phyloP scores from a whole-genome alignment of 139 green algal genomes.

The Chlorokybus atmophyticus region DNA sequence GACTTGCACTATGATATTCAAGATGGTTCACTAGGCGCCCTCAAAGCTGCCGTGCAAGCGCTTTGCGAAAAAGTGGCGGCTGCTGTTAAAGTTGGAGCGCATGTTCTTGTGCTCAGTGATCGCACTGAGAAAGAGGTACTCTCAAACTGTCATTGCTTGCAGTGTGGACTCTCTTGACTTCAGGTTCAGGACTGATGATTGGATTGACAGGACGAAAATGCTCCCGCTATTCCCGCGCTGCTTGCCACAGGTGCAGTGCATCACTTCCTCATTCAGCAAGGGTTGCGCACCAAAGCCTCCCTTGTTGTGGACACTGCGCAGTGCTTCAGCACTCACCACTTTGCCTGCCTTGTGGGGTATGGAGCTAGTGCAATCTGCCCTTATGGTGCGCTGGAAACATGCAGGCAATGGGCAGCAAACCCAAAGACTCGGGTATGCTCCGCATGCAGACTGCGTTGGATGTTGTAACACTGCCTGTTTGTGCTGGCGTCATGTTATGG shows the following conservation, averaged over 20 bases:
- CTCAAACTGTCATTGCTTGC: no score
- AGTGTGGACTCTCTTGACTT: no score
- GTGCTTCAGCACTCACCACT: constrained; percentile 76
- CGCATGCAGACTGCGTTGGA: no score
- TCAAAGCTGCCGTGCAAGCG: constrained; percentile 40
- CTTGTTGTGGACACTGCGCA: constrained; percentile 89
- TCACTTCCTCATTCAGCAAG: constrained; percentile 85
- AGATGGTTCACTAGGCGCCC: constrained; percentile 11
- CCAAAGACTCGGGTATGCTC: no score
- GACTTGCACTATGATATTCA: constrained; percentile 34
- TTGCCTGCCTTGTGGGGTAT: constrained; percentile 85
- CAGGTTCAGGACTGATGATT: no score
- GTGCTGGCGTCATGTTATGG: no score
- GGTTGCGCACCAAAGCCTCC: constrained; percentile 49
- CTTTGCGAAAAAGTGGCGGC: constrained; percentile 64
- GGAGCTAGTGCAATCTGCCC: constrained; percentile 92
- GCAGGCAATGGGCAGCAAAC: constrained; percentile 77
- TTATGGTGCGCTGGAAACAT: constrained; percentile 89
- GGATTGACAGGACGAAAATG: constrained; percentile 14
- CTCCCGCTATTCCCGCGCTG: constrained; percentile 66
- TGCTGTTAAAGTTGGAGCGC: constrained; percentile 66
- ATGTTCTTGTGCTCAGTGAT: constrained; percentile 38
- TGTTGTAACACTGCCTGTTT: constrained; percentile 10
- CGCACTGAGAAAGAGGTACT: no score
- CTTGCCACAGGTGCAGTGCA: constrained; percentile 87